Conservation (phyloP, 1,139 yeast genomes). For the Taphrina flavorubra region DNA sequence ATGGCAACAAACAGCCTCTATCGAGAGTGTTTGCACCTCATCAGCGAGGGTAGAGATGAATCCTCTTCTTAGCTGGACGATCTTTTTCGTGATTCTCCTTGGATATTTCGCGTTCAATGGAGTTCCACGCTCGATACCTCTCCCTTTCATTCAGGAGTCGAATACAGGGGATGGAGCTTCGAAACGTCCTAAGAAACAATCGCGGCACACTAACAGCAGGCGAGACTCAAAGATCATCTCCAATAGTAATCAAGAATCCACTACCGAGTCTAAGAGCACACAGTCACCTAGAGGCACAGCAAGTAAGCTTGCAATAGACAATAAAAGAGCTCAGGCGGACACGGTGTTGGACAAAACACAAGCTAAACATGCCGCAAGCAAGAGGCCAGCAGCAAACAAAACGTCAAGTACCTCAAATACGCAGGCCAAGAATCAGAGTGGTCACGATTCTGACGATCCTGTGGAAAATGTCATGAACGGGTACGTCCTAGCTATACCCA, state of each 20-base stretch:
- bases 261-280: background rate
- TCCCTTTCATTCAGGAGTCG: slow-evolving; percentile 6
- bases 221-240: background rate
- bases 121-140: slow-evolving; percentile 10
- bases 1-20: background rate
- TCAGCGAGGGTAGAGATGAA: background rate
- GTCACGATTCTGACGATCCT: slow-evolving; percentile 13
- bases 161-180: background rate
- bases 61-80: slow-evolving; percentile 30
- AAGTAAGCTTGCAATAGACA: background rate
- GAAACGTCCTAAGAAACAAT: slow-evolving; percentile 6
- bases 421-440: background rate
- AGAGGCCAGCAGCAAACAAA: background rate
- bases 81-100: slow-evolving; percentile 9
- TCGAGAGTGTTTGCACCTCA: background rate
- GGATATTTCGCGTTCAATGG: slow-evolving; percentile 29
- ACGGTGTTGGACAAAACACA: background rate
- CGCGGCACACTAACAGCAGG: background rate
- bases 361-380: background rate
- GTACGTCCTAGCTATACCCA: background rate
- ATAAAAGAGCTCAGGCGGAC: background rate
- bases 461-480: slow-evolving; percentile 33
- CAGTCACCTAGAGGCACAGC: background rate
- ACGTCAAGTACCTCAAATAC: background rate
- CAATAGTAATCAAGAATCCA: background rate